Percentiles rank a stretch among this genome's conserved stretches.
Conservation (phyloP, 1,284 basidiomycete species). For the Ustilago vetiveriae region DNA sequence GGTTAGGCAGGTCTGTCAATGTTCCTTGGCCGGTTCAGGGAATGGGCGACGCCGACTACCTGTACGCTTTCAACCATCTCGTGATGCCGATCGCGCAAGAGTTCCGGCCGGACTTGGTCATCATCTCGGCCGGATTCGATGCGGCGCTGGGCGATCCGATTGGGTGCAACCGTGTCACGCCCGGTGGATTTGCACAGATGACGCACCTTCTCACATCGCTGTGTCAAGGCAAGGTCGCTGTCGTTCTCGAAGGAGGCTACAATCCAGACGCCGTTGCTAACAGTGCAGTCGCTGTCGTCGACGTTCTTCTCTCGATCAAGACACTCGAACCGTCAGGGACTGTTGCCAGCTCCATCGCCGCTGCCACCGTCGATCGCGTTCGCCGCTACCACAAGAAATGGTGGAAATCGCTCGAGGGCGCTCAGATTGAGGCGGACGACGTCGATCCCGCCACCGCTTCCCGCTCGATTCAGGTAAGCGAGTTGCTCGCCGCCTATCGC, state of each 20-base stretch:
- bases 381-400: slow-evolving; percentile 85
- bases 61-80: slow-evolving; percentile 93
- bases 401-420: slow-evolving; percentile 78
- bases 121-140: slow-evolving; percentile 98
- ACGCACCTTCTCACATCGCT: slow-evolving; percentile 93
- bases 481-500: slow-evolving; percentile 83
- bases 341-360: slow-evolving; percentile 70
- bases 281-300: slow-evolving; percentile 86
- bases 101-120: slow-evolving; percentile 93
- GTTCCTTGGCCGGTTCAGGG: slow-evolving; percentile 90
- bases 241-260: slow-evolving; percentile 98
- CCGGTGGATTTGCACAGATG: slow-evolving; percentile 97
- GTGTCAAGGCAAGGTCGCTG: slow-evolving; percentile 86
- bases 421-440: slow-evolving; percentile 31
- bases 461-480: slow-evolving; percentile 68
- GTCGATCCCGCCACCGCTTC: slow-evolving; percentile 10
- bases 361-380: slow-evolving; percentile 86
- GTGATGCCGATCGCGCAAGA: slow-evolving; percentile 98
- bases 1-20: slow-evolving; percentile 84
- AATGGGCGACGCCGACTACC: slow-evolving; percentile 94
- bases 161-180: slow-evolving; percentile 88
- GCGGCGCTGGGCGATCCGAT: slow-evolving; percentile 91
- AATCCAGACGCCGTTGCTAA: slow-evolving; percentile 87
- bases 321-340: slow-evolving; percentile 74
- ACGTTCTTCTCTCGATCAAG: slow-evolving; percentile 83